Base-by-base conservation (phyloP, 139 green algal genomes). In the Desmodesmus armatus region DNA sequence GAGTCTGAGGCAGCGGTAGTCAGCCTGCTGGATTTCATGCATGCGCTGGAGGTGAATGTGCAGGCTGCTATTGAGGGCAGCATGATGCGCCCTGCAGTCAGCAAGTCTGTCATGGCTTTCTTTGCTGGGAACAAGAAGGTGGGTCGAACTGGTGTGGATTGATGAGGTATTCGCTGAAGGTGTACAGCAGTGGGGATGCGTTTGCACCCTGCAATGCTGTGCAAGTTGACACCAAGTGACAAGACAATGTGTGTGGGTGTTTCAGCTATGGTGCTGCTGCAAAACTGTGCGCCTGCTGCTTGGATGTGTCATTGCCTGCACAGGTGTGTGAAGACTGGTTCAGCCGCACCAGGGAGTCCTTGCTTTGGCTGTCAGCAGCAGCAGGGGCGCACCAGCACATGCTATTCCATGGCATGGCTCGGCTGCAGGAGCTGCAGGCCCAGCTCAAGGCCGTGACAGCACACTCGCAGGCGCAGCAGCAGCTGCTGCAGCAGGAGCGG, bases 271-370 rank as follows among this genome's bases (percentile, higher is more conserved):
- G 4, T n/a, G 19, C 55, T 65, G 55, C 55, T 65, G 55, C 47
- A n/a, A n/a, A n/a, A n/a, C n/a, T n/a, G n/a, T n/a, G n/a, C n/a
- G n/a, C n/a, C 6, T 82, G 53, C 76, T 78, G 37, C 58, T 65
- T n/a, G n/a, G n/a, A n/a, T n/a, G n/a, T n/a, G n/a, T n/a, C n/a
- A n/a, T n/a, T n/a, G n/a, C n/a, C n/a, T n/a, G n/a, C 73, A 67
- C 85, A 94, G 89, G 91, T 95, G n/a, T 96, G 94, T 79, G 87
- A 92, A 15, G 91, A 94, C 35, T 96, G 94, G 93, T 93, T 97
- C 49, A 77, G 60, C 1, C 88, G 92, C 5, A 53, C 90, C 47
- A 85, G 91, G 0, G 72, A 89, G 47, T 58, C 91, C 47, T 74
- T 92, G 11, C 37, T 93, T 25, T 79, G 83, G 17, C 77, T 88